Percentiles rank a stretch among this genome's conserved stretches.
Conservation (phyloP, 2,329 filamentous ascomycete genomes). For the Trichoderma harzianum region DNA sequence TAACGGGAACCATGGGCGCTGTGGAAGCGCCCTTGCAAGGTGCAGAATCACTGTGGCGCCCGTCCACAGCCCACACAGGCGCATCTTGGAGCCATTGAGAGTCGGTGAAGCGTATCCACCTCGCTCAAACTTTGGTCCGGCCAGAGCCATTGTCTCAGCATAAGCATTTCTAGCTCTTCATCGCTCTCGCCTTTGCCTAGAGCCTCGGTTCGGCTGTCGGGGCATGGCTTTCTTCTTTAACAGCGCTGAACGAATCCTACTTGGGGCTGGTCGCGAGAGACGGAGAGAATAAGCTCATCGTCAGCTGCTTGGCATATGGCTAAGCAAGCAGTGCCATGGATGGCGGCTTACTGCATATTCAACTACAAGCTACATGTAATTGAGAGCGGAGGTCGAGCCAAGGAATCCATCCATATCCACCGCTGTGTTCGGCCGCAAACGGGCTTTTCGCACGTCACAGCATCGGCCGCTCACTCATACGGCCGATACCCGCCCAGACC, state of each 20-base stretch:
- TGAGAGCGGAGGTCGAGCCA: neutral
- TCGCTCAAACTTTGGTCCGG: neutral
- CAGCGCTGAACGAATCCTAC: neutral
- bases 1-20: conserved; percentile 5
- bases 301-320: neutral
- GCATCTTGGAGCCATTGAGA: conserved; percentile 1
- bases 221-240: neutral
- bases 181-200: neutral
- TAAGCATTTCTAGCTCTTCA: neutral
- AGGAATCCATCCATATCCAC: neutral
- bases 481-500: conserved; percentile 3
- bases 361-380: neutral
- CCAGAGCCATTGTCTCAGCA: conserved; percentile 9
- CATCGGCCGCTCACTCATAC: conserved; percentile 5
- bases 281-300: neutral
- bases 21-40: neutral
- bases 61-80: neutral
- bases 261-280: neutral
- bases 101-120: neutral
- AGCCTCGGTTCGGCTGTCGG: neutral
- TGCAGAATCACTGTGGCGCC: neutral
- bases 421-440: neutral
- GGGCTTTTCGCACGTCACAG: neutral
- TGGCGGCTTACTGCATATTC: conserved; percentile 12
- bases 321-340: neutral